Base-by-base conservation (phyloP, 202 grass and related monocot species). In the Brachypodium distachyon region DNA sequence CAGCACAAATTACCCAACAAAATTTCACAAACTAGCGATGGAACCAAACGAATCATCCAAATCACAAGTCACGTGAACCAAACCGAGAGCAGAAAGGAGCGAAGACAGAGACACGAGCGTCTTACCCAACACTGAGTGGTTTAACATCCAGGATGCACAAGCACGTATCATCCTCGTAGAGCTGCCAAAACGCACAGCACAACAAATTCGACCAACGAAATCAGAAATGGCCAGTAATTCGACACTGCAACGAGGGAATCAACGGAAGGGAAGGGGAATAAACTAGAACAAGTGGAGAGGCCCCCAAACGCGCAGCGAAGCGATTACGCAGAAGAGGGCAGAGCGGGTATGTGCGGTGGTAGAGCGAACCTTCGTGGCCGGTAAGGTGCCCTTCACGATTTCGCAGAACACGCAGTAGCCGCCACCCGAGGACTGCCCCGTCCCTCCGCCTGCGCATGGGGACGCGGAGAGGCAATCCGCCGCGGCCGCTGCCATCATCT, bases 81-180 rank as follows among this genome's bases (percentile, higher is more conserved):
- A 34, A 21, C 39, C 1, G 3, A 39, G 36, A 31, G 50, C 19
- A 73, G 31, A 54, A 55, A 21, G 7, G 12, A 73, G 47, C 40
- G 17, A 14, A 67, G 40, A 28, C 23, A 4, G 6, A 60, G 52
- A 65, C 49, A 34, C 16, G 3, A 61, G 12, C 32, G 81, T 25
- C 61, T 88, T 90, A 96, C 93, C 93, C 93, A 36, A 31, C 23
- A 78, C 52, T 84, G 32, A 96, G 79, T 43, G 93, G 93, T 59
- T 80, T 83, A 44, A 85, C 81, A 78, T 96, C 93, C 87, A 96
- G 87, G 70, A 96, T 96, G 77, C 93, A 96, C 39, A 96, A 56
- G 72, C 89, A 96, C 62, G 82, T 67, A 53, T 96, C 90, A 79
- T 96, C 93, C 87, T 96, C 93, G 60, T 96, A 96, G 40, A 96